phyloP scores from a whole-genome alignment of 106 monocot genomes.

The Posidonia australis region DNA sequence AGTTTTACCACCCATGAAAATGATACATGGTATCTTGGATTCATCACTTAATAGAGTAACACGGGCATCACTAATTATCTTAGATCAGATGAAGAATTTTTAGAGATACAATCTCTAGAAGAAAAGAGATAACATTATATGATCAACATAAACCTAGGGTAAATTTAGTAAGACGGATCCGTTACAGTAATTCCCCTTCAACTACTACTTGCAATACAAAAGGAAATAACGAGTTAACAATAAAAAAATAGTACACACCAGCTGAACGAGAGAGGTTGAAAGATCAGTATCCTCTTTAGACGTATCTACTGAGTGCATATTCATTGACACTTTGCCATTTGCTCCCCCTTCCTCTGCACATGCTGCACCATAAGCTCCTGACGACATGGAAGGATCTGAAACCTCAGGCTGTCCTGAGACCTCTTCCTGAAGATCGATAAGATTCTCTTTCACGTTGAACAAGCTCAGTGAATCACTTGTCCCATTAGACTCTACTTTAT shows the following conservation, averaged over 20 bases:
- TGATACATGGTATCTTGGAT: too few species aligned
- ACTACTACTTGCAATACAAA: too few species aligned
- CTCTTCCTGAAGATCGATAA: conserved; percentile 1
- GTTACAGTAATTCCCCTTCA: too few species aligned
- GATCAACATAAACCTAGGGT: too few species aligned
- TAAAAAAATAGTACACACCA: background rate
- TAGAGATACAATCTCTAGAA: background rate
- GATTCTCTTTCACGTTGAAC: background rate
- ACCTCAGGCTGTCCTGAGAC: background rate
- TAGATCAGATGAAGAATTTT: too few species aligned
- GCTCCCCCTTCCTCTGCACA: background rate
- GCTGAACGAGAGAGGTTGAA: background rate
- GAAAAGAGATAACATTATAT: too few species aligned
- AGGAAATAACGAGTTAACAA: too few species aligned
- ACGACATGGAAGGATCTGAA: background rate
- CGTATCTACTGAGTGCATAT: background rate
- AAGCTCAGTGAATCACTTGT: background rate
- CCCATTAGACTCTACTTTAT: background rate
- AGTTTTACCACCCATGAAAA: too few species aligned
- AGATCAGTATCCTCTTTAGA: background rate
- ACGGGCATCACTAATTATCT: too few species aligned
- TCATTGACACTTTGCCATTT: background rate
- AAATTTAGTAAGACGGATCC: too few species aligned
- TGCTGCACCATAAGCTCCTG: background rate
- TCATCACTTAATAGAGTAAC: too few species aligned